Evolutionary conservation across 2,329 filamentous ascomycete species (phyloP).

Genomic region (Aspergillaceae sp.): DNA sequence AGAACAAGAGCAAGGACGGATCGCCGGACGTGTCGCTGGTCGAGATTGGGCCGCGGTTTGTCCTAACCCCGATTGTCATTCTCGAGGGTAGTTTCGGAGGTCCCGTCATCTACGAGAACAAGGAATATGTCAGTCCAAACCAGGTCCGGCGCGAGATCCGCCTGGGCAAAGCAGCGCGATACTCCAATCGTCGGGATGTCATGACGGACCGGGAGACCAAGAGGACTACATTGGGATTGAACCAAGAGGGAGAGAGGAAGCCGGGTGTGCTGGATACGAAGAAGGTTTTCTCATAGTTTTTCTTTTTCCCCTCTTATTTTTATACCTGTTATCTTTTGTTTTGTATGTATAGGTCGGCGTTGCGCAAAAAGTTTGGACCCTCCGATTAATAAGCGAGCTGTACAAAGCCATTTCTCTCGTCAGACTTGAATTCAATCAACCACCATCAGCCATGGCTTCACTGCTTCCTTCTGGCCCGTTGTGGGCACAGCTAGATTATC

Average conservation of each 20-base stretch:
- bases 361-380: not conserved
- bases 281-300: slow-evolving; percentile 53
- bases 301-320: slow-evolving; percentile 10
- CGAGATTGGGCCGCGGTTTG: slow-evolving; percentile 89
- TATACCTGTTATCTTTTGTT: not conserved
- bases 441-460: slow-evolving; percentile 13
- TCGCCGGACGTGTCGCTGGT: slow-evolving; percentile 74
- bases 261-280: slow-evolving; percentile 67
- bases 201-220: slow-evolving; percentile 63
- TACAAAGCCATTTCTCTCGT: slow-evolving; percentile 3
- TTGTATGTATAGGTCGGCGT: not conserved
- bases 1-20: slow-evolving; percentile 42
- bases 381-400: not conserved
- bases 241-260: slow-evolving; percentile 51
- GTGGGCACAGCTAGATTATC: slow-evolving; percentile 7
- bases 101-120: slow-evolving; percentile 96
- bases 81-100: slow-evolving; percentile 92
- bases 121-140: slow-evolving; percentile 94
- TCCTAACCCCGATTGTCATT: slow-evolving; percentile 89
- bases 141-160: slow-evolving; percentile 78
- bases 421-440: slow-evolving; percentile 6
- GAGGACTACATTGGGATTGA: slow-evolving; percentile 68
- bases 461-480: slow-evolving; percentile 10
- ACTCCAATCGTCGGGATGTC: slow-evolving; percentile 68
- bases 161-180: slow-evolving; percentile 64